Evolutionary conservation across 768 basidiomycete species (phyloP), one percentile per base, ranked within the genome.

Genomic region (Sistotremastrum niveocremeum): DNA sequence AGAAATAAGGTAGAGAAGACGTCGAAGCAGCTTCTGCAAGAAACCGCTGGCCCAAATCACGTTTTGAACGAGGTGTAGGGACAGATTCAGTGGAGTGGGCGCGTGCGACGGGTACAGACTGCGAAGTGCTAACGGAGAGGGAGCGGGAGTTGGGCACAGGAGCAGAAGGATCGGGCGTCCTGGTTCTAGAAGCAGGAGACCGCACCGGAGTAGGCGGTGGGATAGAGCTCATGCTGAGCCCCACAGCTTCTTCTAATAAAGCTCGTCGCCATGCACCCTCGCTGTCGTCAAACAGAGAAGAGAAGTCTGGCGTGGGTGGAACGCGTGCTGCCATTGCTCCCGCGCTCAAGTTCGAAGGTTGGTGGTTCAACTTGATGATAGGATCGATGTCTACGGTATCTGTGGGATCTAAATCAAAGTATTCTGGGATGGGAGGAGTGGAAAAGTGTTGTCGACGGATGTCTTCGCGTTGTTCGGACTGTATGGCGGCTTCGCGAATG

Each of bases 221-320:
- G 20, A 20, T 20, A 39, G 45, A 36, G 28, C 50, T 51, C 35
- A 53, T 42, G 41, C 57, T 57, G 33, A 57, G 79, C 45, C 79
- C 77, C 12, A 90, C 84, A 34, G 84, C 87, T 60, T 86, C 75
- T 20, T 76, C 76, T 45, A 90, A 66, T 28, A 90, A 60, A 0
- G 78, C 78, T 59, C 75, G 84, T 49, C 86, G 69, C 88, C 87
- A 90, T 29, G 72, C 68, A 42, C 80, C 76, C 37, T 81, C 79
- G 12, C 65, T 64, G 11, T 71, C 62, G 56, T 75, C 74, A 41
- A 73, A 20, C 20, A 20, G 20, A 39, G 6, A 32, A 32, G 34
- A 39, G 28, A 29, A 30, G 37, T 11, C 32, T 29, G 42, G 47
- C 28, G 35, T 37, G 6, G 20, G 36, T 32, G 46, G 46, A 9